Evolutionary conservation across 1,284 basidiomycete species (phyloP).

Genomic region (Rhodotorula glutinis): DNA sequence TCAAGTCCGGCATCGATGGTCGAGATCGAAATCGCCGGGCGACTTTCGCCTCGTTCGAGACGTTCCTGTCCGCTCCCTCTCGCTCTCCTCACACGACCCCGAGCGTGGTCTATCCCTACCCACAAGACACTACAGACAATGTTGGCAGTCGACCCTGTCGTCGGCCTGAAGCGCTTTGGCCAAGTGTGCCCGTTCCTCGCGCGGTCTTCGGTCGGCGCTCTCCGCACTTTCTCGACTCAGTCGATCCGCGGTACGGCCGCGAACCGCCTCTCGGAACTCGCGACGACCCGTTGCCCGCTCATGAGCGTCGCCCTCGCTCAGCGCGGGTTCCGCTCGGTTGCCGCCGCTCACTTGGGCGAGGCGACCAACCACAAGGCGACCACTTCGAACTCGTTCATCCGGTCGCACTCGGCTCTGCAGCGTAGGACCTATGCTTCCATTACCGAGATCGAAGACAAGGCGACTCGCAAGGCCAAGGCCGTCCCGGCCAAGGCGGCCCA

Average conservation of each 20-base stretch:
- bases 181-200: constrained; percentile 38
- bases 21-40: too few species aligned
- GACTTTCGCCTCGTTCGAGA: too few species aligned
- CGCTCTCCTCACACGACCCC: neutral
- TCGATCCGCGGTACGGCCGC: constrained; percentile 1
- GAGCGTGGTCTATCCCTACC: neutral
- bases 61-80: neutral
- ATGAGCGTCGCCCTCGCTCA: constrained; percentile 26
- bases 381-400: neutral
- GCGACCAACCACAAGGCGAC: constrained; percentile 3
- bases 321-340: neutral
- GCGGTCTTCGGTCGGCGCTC: constrained; percentile 9
- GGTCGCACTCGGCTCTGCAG: too few species aligned
- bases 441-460: constrained; percentile 29
- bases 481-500: neutral
- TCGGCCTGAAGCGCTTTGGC: constrained; percentile 32
- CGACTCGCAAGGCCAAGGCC: constrained; percentile 16
- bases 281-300: constrained; percentile 33
- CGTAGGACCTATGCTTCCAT: constrained; percentile 33
- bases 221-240: constrained; percentile 27
- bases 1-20: too few species aligned
- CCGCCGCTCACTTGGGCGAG: neutral
- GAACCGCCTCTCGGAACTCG: constrained; percentile 32
- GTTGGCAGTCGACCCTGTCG: neutral
- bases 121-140: constrained; percentile 7